Conservation (phyloP, 2,329 filamentous ascomycete species). For the Cladophialophora yegresii region DNA sequence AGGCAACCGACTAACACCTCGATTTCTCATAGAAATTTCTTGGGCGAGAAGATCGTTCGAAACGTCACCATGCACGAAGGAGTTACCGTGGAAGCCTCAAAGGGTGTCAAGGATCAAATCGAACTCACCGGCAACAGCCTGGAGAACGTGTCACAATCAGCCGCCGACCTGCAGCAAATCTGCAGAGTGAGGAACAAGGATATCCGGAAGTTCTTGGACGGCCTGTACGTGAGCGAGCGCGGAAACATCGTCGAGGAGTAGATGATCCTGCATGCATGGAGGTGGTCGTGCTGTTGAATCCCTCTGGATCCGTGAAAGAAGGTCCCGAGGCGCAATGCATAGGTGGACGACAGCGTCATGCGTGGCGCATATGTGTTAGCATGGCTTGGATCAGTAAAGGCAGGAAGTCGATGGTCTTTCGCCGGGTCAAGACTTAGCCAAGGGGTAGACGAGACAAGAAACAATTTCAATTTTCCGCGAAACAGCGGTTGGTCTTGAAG, state of each 20-base stretch:
- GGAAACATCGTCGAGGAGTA: conserved; percentile 78
- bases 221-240: conserved; percentile 99
- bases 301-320: neutral
- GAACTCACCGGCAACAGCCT: conserved; percentile 90
- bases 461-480: neutral
- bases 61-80: conserved; percentile 83
- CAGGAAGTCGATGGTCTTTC: neutral
- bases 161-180: conserved; percentile 99
- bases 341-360: neutral
- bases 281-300: neutral
- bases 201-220: conserved; percentile 99
- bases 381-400: neutral
- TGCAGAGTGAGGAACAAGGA: conserved; percentile 99
- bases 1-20: conserved; percentile 15
- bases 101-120: conserved; percentile 97
- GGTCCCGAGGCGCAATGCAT: neutral
- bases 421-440: neutral
- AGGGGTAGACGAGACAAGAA: neutral
- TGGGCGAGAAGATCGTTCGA: conserved; percentile 99
- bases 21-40: conserved; percentile 77
- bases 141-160: conserved; percentile 95
- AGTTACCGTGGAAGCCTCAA: conserved; percentile 86
- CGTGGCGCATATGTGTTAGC: neutral
- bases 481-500: neutral
- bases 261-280: conserved; percentile 9